phyloP scores from a whole-genome alignment of 2,329 filamentous ascomycete species.

The Kalaharituber pfeilii region DNA sequence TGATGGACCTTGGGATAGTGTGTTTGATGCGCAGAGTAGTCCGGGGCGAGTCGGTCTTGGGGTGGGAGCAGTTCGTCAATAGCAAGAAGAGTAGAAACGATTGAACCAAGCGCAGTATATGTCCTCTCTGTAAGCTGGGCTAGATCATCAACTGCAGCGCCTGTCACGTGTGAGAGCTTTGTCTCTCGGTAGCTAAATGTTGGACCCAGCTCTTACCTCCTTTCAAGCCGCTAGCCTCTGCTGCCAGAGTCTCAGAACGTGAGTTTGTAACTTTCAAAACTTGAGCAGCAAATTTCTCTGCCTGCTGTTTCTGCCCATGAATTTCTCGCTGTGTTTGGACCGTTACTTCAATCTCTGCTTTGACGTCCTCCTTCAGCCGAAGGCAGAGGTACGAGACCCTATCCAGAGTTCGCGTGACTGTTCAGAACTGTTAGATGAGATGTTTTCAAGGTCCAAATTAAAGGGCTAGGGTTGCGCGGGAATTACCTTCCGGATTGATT shows the following conservation, averaged over 20 bases:
- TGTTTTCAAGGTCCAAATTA: neutral
- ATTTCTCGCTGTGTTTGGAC: constrained; percentile 19
- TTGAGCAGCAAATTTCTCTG: constrained; percentile 19
- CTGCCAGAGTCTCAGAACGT: constrained; percentile 20
- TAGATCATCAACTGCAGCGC: constrained; percentile 18
- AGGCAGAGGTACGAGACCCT: constrained; percentile 17
- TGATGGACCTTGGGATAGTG: constrained; percentile 22
- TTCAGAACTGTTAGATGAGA: neutral
- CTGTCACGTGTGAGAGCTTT: neutral
- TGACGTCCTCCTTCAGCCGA: constrained; percentile 5
- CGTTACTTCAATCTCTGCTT: constrained; percentile 19
- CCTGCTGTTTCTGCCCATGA: constrained; percentile 18
- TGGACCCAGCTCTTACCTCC: constrained; percentile 10
- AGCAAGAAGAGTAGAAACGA: constrained; percentile 21
- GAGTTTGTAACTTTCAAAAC: constrained; percentile 20
- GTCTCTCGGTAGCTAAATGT: neutral
- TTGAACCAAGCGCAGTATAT: constrained; percentile 21
- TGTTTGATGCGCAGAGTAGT: constrained; percentile 19
- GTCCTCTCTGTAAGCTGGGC: constrained; percentile 21
- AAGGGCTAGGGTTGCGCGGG: too few species aligned
- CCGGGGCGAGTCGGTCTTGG: constrained; percentile 16
- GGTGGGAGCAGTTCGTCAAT: constrained; percentile 23
- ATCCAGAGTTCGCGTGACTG: constrained; percentile 11
- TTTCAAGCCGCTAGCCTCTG: constrained; percentile 17
- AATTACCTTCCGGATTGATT: constrained; percentile 20